Base-by-base conservation (phyloP, 2,329 filamentous ascomycete species). In the Alternaria arborescens region DNA sequence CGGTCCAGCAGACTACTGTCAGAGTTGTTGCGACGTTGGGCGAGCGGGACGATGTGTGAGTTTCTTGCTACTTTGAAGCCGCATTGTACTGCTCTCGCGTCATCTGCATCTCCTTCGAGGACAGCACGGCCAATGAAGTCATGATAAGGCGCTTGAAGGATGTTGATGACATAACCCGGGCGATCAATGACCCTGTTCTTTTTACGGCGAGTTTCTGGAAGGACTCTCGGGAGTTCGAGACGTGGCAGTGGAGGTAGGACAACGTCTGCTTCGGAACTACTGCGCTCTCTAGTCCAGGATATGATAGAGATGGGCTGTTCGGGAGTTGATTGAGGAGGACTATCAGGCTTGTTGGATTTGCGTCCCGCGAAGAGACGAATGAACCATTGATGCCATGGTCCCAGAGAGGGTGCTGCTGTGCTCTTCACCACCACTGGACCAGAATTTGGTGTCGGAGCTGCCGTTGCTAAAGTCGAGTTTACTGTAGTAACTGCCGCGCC, bases 281-380 rank as follows among this genome's bases (percentile, higher is more conserved):
- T 22, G 4, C 28, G 26, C 30, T 38, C 32, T 22, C 46, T 50
- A 36, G 1, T 8, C 46, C 46, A 50, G 20, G 46, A 50, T 16
- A 50, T 50, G 46, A 50, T 26, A 20, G 46, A 50, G 16, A 36
- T 32, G 32, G 46, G 30, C 20, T 30, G 46, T 38, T 24, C 40
- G 6, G 20, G 3, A 42, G 20, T 20, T 42, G 40, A 16, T 11
- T 42, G 40, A 42, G 50, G 26, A 28, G 7, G 0, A 8, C 36
- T 20, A 7, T 40, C 3, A 28, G 2, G 0, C 14, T 46, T 20
- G 16, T 40, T 5, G 14, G n/a, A 3, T n/a, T 52, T 60, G 46
- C 57, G 58, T 6, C 65, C 63, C 6, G 63, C 57, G 38, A 69
- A 68, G 2, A 69, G 58, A 2, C 24, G 44, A 10, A 70, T 47